A percentile compares a stretch with the other conserved stretches of the same genome.
These are phyloP conservation scores for Colletotrichum chlorophyti DNA, from an alignment of 2,329 filamentous ascomycete species.

Conservation along the genomic window DNA sequence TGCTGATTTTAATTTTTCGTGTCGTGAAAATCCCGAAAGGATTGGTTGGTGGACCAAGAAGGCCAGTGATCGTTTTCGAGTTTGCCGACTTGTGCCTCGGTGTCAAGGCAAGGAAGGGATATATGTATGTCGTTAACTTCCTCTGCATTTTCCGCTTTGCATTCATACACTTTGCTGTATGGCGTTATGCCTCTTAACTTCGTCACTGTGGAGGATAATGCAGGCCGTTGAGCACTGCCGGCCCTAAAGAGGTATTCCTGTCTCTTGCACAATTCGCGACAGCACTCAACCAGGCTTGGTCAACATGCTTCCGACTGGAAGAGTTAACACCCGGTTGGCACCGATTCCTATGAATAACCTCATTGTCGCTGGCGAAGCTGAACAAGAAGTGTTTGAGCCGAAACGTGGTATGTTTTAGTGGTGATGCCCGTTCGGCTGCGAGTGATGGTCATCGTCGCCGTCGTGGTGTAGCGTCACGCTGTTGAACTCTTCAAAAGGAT, in stretches of 20 bases:
- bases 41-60: background rate
- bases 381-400: too few species aligned
- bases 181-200: slow-evolving; percentile 12
- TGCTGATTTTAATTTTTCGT: slow-evolving; percentile 17
- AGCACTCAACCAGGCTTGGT: too few species aligned
- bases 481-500: slow-evolving; percentile 99
- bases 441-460: slow-evolving; percentile 71
- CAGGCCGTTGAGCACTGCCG: background rate
- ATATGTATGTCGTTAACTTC: too few species aligned
- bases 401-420: too few species aligned
- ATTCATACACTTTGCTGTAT: background rate
- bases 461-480: slow-evolving; percentile 97
- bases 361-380: background rate
- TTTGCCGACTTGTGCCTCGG: background rate
- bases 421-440: slow-evolving; percentile 33
- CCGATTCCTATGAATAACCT: background rate
- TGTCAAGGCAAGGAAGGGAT: background rate
- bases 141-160: too few species aligned
- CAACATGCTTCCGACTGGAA: background rate
- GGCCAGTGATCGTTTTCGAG: background rate
- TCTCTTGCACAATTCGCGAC: too few species aligned
- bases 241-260: background rate
- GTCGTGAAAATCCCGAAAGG: slow-evolving; percentile 16
- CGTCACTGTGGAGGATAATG: slow-evolving; percentile 20
- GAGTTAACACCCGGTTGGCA: background rate